phyloP scores from a whole-genome alignment of 2,329 filamentous ascomycete species.

The Akanthomyces lecanii region DNA sequence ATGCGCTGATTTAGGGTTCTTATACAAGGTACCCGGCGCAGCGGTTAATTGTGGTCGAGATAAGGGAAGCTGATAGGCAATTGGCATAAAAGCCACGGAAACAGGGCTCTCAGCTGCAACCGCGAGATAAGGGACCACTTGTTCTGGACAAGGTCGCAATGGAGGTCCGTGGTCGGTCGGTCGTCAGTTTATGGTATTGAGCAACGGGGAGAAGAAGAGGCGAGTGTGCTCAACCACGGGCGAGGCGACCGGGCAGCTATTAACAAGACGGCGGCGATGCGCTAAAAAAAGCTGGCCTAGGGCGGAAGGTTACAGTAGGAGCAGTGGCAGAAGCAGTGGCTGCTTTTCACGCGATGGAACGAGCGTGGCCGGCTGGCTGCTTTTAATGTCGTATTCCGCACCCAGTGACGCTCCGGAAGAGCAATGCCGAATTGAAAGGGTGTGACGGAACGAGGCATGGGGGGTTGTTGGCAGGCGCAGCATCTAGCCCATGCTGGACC shows the following conservation, averaged over 20 bases:
- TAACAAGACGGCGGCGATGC: not conserved
- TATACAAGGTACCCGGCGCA: not conserved
- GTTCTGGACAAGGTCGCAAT: not conserved
- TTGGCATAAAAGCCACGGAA: not conserved
- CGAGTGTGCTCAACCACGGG: constrained; percentile 2
- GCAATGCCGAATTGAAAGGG: not conserved
- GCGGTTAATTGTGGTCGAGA: not conserved
- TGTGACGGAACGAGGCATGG: not conserved
- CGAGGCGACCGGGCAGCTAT: not conserved
- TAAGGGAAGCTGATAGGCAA: not conserved
- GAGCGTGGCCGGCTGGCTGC: not conserved
- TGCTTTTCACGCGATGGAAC: not conserved
- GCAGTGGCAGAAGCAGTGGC: not conserved
- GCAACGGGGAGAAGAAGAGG: not conserved
- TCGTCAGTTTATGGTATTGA: not conserved
- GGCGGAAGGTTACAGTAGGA: not conserved
- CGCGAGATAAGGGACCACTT: constrained; percentile 8
- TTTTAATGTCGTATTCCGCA: not conserved
- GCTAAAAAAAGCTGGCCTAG: constrained; percentile 4
- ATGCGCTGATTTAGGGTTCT: not conserved
- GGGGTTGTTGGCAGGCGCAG: not conserved
- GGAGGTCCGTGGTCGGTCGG: not conserved
- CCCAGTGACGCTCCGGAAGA: not conserved
- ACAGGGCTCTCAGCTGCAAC: not conserved
- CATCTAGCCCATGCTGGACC: not conserved